phyloP scores from a whole-genome alignment of 306 rosid species.

The Pueraria montana region DNA sequence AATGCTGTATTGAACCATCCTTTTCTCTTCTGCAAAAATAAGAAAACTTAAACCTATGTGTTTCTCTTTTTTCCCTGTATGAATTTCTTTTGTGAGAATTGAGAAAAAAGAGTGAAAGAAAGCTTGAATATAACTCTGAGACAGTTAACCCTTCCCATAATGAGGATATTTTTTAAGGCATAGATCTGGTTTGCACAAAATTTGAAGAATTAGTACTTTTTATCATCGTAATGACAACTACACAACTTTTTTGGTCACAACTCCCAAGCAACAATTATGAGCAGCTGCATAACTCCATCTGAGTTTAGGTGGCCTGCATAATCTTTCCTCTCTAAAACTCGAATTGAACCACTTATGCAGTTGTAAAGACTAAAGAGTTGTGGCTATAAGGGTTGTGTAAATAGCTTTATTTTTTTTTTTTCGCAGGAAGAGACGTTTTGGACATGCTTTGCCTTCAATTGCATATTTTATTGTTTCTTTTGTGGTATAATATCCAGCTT shows the following conservation, averaged over 20 bases:
- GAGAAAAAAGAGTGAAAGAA: not conserved
- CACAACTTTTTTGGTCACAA: conserved; percentile 10
- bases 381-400: conserved; percentile 28
- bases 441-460: conserved; percentile 38
- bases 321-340: not conserved
- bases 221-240: not conserved
- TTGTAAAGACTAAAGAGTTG: not conserved
- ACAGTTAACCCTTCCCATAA: conserved; percentile 8
- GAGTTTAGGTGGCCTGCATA: conserved; percentile 13
- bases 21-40: conserved; percentile 19
- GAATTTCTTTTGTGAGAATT: not conserved
- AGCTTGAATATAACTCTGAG: conserved; percentile 20
- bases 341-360: conserved; percentile 24
- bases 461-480: conserved; percentile 33
- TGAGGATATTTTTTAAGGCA: conserved; percentile 30
- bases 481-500: conserved; percentile 49
- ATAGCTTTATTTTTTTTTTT: conserved; percentile 37
- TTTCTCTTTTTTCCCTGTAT: not conserved
- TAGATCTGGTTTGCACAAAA: conserved; percentile 14
- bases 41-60: conserved; percentile 5
- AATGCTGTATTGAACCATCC: conserved; percentile 3
- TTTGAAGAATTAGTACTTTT: not conserved
- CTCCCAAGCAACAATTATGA: conserved; percentile 25
- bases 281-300: conserved; percentile 17
- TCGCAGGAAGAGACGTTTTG: conserved; percentile 10